Base-by-base conservation (phyloP, 2,329 filamentous ascomycete species). In the Pseudogymnoascus sp. region DNA sequence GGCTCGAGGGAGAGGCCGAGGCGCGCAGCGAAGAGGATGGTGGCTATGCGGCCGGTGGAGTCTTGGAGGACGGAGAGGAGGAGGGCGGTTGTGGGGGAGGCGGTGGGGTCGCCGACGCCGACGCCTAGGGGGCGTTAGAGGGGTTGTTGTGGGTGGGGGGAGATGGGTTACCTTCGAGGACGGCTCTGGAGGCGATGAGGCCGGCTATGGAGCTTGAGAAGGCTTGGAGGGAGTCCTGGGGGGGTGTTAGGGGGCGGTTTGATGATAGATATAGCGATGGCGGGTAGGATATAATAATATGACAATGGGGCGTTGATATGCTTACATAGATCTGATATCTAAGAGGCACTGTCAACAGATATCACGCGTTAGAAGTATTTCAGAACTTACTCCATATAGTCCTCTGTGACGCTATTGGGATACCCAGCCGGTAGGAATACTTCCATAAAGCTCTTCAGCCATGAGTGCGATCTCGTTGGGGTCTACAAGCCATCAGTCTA, bases 301-400 rank as follows among this genome's bases (percentile, higher is more conserved):
- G 33, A 17, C 15, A 17, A 33, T 23, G 3, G 36, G 23, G 28
- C 23, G 42, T 19, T 28, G 42, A 36, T 8, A 38, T 13, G 73
- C 81, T 71, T 74, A 87, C 86, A 75, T 87, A 89, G 61, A 88
- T 83, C 72, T 88, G 86, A 74, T 88, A 88, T 70, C 85, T 87
- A 68, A 42, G 35, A 61, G 31, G 63, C 60, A 42, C 38, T n/a
- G 57, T 64, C 42, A 19, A 64, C 19, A 62, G 42, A 17, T 19
- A 35, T 61, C 26, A 63, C n/a, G 40, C 21, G 21, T 47, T 47
- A 23, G 13, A 61, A 63, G 26, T 33, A 19, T n/a, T 63, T 47
- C 60, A 66, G 19, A 9, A 76, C 79, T 71, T 67, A 89, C 84
- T 84, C 79, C 11, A 87, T 75, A 74, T 90, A 90, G 73, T 90